Base-by-base conservation (phyloP, 805 yeast species). In the Saccharomycopsis javanensis region DNA sequence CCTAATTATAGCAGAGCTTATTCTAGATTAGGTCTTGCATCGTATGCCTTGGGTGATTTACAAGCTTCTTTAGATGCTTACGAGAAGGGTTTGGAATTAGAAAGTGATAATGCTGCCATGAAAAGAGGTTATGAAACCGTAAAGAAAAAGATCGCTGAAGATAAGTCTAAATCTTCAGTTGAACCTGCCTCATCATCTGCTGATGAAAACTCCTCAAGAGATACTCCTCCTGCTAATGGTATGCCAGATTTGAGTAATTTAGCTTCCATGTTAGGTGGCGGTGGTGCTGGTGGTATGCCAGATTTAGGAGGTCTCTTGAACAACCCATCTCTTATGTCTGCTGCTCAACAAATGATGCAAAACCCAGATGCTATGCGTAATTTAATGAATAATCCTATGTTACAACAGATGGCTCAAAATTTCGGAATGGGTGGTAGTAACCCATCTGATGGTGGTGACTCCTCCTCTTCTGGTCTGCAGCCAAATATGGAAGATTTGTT, bases 121-220 rank as follows among this genome's bases (percentile, higher is more conserved):
- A 80, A 79, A 71, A 84, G 85, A 68, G 99, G 97, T 55, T 90
- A 82, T 69, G 97, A 92, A 70, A 88, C 96, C 35, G 97, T 97
- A 25, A 88, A 88, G 75, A 81, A 80, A 71, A 84, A 91, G 69
- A 88, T 87, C 42, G 89, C 86, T 65, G 91, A 85, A 67, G 87
- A 88, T 56, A 72, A 84, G 62, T 81, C 77, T 56, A 60, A 69
- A 31, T 20, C 48, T 13, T 64, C 75, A 25, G 72, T 75, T 38
- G 72, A 66, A n/a, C 65, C 64, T 18, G 33, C 63, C 10, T 57
- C 61, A 13, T n/a, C 42, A 8, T 50, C 51, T 20, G 10, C 25
- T n/a, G 20, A 16, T 8, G 63, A 62, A 25, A 34, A 65, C 4
- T 63, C 71, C 11, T 64, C 68, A 30, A 57, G 69, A 38, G 50